Base-by-base conservation (phyloP, 75 land plant genomes). In the Selaginella moellendorffii region DNA sequence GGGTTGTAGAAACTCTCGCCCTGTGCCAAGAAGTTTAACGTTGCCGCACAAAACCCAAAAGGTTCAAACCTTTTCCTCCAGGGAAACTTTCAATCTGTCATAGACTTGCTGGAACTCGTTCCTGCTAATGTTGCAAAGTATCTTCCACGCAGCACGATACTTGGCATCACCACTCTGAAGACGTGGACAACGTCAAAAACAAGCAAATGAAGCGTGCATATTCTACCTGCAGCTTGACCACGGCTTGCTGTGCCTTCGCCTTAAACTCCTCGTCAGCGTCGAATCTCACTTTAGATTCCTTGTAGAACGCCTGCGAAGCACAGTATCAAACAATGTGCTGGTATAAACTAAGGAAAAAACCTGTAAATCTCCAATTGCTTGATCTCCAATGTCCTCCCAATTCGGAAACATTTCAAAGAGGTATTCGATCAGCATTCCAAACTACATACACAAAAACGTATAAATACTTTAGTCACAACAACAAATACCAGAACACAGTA, bases 1-100 rank as follows among this genome's bases (percentile, higher is more conserved):
- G 96, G 96, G 69, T 82, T 85, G 54, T 93, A 93, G 80, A 83
- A 93, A 72, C 98, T 93, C 63, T 93, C 98, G 19, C 96, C 96
- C 90, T 88, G 74, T 24, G n/a, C n/a, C n/a, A n/a, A n/a, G n/a
- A n/a, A n/a, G n/a, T n/a, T n/a, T 36, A 5, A 36, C 46, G 14
- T 36, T 36, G 46, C 14, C 46, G 14, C 46, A 14, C 46, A 36
- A 28, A n/a, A 62, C 64, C 12, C 31, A 28, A 5, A 62, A 28
- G 24, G 12, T 26, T 24, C 10, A 27, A 27, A 77, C 97, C 97
- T 80, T 93, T 71, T 93, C 98, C 67, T 93, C 98, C 20, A 93
- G 24, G 0, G 71, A 19, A 66, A 93, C 85, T 27, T 74, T 65
- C 52, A 93, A 80, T 0, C 95, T 78, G 29, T 75, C 42, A 66